Evolutionary conservation across 768 basidiomycete species (phyloP).

Genomic region (Xerocomellus intermedius): DNA sequence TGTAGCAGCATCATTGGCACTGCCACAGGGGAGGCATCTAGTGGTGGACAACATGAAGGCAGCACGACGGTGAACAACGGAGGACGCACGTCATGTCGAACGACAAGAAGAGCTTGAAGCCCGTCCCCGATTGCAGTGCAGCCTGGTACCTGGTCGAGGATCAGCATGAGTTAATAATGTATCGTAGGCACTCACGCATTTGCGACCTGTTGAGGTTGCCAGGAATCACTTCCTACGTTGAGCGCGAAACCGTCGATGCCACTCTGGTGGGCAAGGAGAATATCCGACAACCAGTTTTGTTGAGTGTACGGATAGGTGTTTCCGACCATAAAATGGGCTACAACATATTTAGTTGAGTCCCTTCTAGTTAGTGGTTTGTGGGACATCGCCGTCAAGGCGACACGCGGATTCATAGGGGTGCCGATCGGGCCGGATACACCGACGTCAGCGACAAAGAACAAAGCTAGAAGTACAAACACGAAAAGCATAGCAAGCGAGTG

Average conservation of each 20-base stretch:
- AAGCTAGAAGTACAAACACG: conserved; percentile 10
- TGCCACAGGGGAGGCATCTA: conserved; percentile 56
- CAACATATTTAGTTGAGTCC: conserved; percentile 42
- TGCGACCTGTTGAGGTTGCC: conserved; percentile 60
- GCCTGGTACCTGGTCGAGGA: conserved; percentile 48
- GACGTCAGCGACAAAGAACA: conserved; percentile 9
- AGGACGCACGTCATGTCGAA: conserved; percentile 71
- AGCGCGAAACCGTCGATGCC: conserved; percentile 72
- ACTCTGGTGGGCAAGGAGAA: conserved; percentile 50
- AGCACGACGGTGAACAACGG: not conserved
- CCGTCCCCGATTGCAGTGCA: conserved; percentile 47
- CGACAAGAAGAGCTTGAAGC: conserved; percentile 74
- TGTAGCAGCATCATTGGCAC: conserved; percentile 44
- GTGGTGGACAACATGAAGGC: not conserved
- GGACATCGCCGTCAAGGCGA: conserved; percentile 1
- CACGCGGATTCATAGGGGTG: not conserved
- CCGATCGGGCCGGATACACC: conserved; percentile 15
- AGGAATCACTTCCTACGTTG: conserved; percentile 63
- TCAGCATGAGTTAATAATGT: conserved; percentile 14
- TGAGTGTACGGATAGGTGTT: conserved; percentile 62
- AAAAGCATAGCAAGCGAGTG: conserved; percentile 20
- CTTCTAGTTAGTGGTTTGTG: conserved; percentile 8
- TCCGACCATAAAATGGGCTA: conserved; percentile 61
- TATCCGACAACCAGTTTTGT: conserved; percentile 47
- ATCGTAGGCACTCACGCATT: conserved; percentile 49